Evolutionary conservation across 2,329 filamentous ascomycete species (phyloP).

Genomic region (Chrysoporthe puriensis): DNA sequence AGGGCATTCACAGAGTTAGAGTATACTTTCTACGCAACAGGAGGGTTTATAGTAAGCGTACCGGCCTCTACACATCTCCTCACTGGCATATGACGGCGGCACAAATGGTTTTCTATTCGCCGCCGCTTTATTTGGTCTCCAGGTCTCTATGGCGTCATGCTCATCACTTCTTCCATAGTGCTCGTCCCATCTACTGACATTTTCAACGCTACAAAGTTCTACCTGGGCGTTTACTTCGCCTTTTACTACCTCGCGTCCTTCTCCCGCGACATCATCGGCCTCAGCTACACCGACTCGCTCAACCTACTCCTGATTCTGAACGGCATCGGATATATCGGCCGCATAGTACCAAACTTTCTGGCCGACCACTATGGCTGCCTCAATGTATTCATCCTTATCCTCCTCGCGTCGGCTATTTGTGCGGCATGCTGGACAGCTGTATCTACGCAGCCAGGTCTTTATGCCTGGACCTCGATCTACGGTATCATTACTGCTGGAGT

Average conservation of each 20-base stretch:
- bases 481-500: not conserved
- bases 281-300: not conserved
- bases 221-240: constrained; percentile 33
- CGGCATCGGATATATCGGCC: constrained; percentile 1
- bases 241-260: constrained; percentile 59
- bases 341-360: constrained; percentile 1
- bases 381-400: constrained; percentile 60
- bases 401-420: constrained; percentile 44
- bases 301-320: constrained; percentile 2
- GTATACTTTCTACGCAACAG: constrained; percentile 55
- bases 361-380: constrained; percentile 50
- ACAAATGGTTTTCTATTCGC: not conserved
- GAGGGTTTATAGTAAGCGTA: constrained; percentile 49
- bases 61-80: not conserved
- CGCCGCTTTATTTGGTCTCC: not conserved
- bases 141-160: not conserved
- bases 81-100: not conserved
- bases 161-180: not conserved
- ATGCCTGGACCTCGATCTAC: constrained; percentile 52
- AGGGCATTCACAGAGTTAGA: constrained; percentile 58
- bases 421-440: constrained; percentile 64
- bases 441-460: constrained; percentile 51
- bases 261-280: not conserved
- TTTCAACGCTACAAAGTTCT: constrained; percentile 36
- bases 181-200: not conserved